Conservation (phyloP, 2,329 filamentous ascomycete genomes). For the Arachnomyces sp. region DNA sequence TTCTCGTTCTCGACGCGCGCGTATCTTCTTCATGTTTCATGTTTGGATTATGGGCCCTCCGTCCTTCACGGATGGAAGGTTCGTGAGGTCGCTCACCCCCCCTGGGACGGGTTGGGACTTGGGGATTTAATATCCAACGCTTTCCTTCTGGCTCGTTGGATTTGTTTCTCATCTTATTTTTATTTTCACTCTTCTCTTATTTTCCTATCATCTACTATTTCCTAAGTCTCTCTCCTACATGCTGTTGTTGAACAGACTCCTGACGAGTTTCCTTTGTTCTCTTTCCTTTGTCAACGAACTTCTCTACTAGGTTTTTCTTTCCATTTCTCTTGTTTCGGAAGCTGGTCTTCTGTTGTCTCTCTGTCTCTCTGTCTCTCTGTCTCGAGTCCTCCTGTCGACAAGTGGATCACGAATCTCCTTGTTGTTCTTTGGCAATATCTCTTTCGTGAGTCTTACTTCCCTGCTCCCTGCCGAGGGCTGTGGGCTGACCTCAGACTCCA, state of each 20-base stretch:
- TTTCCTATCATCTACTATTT: constrained; percentile 15
- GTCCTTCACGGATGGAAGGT: constrained; percentile 20
- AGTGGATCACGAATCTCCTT: constrained; percentile 10
- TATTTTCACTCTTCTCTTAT: constrained; percentile 7
- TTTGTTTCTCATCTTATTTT: constrained; percentile 7
- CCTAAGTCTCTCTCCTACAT: constrained; percentile 14
- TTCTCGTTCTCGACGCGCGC: constrained; percentile 8
- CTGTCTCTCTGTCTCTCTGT: too few relatives aligned
- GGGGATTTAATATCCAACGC: constrained; percentile 33
- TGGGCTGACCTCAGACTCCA: constrained; percentile 2
- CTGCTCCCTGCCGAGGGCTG: background rate
- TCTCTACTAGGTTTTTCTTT: constrained; percentile 5
- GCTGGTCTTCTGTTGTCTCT: background rate
- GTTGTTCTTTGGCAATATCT: constrained; percentile 9
- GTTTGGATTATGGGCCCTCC: constrained; percentile 13
- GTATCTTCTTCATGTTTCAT: constrained; percentile 30
- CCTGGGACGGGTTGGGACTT: constrained; percentile 10
- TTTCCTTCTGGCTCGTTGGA: constrained; percentile 18
- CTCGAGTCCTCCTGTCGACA: constrained; percentile 4
- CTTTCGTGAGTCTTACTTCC: background rate
- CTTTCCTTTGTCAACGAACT: background rate
- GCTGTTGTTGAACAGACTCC: constrained; percentile 4
- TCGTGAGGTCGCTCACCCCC: constrained; percentile 16
- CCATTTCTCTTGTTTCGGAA: constrained; percentile 4
- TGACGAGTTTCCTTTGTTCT: constrained; percentile 13